Evolutionary conservation across 805 yeast genomes (phyloP).

Genomic region (Wickerhamiella spandovensis): DNA sequence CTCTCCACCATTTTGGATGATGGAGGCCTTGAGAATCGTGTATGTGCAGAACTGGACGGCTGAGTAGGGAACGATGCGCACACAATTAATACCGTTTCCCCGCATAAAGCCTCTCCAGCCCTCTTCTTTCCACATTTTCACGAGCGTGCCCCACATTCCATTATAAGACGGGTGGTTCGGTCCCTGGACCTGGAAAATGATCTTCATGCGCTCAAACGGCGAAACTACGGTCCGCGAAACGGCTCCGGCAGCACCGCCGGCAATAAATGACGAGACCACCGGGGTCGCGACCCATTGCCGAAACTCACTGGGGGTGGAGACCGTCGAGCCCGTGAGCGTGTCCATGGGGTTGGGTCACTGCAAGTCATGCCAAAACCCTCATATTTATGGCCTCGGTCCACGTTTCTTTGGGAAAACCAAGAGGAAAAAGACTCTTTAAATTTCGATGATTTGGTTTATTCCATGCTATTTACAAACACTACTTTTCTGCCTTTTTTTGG

Average conservation of each 20-base stretch:
- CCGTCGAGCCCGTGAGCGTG: neutral
- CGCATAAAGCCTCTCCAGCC: conserved; percentile 84
- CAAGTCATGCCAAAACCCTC: neutral
- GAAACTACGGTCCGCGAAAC: conserved; percentile 86
- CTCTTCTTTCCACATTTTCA: conserved; percentile 74
- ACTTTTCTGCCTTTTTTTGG: no score
- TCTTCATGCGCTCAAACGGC: conserved; percentile 90
- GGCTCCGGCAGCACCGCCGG: conserved; percentile 96
- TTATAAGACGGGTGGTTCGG: conserved; percentile 32
- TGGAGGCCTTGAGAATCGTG: conserved; percentile 34
- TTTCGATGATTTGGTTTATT: no score
- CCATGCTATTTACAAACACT: no score
- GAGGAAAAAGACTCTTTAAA: no score
- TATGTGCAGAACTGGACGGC: conserved; percentile 89
- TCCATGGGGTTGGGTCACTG: neutral
- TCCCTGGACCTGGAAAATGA: conserved; percentile 80
- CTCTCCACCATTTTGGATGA: conserved; percentile 15
- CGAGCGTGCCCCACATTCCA: conserved; percentile 67
- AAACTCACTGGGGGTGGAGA: neutral
- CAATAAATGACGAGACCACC: conserved; percentile 63
- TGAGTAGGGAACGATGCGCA: conserved; percentile 82
- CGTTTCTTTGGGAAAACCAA: no score
- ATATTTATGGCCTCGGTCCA: no score
- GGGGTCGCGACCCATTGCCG: conserved; percentile 15
- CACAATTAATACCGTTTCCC: conserved; percentile 83